Percentiles rank a stretch among this genome's conserved stretches.
Conservation (phyloP, 2,329 filamentous ascomycete species). For the Diaporthe humulicola region DNA sequence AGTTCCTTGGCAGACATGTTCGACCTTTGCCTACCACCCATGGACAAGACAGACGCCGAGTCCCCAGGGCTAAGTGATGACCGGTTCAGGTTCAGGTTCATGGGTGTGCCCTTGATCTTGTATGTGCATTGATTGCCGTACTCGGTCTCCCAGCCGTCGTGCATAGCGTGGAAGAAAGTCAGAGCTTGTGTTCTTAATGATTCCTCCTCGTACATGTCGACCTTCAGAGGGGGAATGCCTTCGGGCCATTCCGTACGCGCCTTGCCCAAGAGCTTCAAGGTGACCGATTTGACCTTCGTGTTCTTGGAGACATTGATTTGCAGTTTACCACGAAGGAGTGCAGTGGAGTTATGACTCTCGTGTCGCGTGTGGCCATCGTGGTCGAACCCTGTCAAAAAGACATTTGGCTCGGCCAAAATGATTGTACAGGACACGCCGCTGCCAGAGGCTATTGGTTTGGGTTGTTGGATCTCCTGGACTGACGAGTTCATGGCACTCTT, state of each 20-base stretch:
- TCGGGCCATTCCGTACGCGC: slow-evolving; percentile 97
- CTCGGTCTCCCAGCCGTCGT: slow-evolving; percentile 70
- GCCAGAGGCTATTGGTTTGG: slow-evolving; percentile 81
- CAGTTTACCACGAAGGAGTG: slow-evolving; percentile 87
- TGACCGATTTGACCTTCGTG: slow-evolving; percentile 92
- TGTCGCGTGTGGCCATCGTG: slow-evolving; percentile 70
- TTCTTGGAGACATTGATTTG: slow-evolving; percentile 88
- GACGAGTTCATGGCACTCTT: slow-evolving; percentile 65
- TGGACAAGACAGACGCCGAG: slow-evolving; percentile 50
- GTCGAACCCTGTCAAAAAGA: slow-evolving; percentile 85
- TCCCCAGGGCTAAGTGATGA: slow-evolving; percentile 43
- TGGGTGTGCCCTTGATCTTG: slow-evolving; percentile 56
- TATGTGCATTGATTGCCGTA: slow-evolving; percentile 75
- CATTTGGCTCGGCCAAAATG: slow-evolving; percentile 81
- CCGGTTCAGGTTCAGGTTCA: slow-evolving; percentile 50
- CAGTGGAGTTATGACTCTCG: slow-evolving; percentile 74
- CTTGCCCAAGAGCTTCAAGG: slow-evolving; percentile 86
- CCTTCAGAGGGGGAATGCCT: slow-evolving; percentile 89
- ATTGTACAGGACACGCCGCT: slow-evolving; percentile 83
- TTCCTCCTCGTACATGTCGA: slow-evolving; percentile 86
- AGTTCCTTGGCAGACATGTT: slow-evolving; percentile 63
- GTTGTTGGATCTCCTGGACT: slow-evolving; percentile 64
- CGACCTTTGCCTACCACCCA: slow-evolving; percentile 46
- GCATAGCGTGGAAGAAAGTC: slow-evolving; percentile 90
- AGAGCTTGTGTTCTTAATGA: slow-evolving; percentile 89